A percentile compares a stretch with the other conserved stretches of the same genome.
Conservation (phyloP, 352 stramenopile species). For the Plasmopara viticola region DNA sequence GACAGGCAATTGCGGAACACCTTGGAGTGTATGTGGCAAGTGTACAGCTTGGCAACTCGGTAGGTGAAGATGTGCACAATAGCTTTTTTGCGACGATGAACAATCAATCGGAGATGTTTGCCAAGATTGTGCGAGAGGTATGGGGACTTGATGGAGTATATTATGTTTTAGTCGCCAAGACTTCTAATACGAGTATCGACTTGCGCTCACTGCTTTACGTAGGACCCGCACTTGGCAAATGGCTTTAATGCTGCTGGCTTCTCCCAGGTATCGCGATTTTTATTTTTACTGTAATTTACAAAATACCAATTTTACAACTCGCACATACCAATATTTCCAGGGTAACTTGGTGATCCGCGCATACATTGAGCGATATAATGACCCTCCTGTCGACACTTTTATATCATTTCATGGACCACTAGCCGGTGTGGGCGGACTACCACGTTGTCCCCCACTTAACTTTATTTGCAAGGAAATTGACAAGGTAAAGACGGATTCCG, state of each 20-base stretch:
- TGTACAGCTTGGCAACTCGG: conserved; percentile 82
- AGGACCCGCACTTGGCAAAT: conserved; percentile 72
- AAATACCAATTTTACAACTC: too few species aligned
- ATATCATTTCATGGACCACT: conserved; percentile 90
- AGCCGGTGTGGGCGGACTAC: conserved; percentile 84
- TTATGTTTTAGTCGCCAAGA: too few species aligned
- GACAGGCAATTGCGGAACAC: conserved; percentile 58
- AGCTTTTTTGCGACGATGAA: conserved; percentile 93
- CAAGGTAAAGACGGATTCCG: conserved; percentile 23
- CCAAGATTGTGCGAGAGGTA: conserved; percentile 65
- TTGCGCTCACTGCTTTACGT: not conserved
- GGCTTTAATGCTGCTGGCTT: conserved; percentile 94
- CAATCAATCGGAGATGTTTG: conserved; percentile 86
- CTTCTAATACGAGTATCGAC: not conserved
- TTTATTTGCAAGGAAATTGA: conserved; percentile 85
- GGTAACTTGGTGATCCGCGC: conserved; percentile 91
- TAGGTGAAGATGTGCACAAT: conserved; percentile 87
- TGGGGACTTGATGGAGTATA: not conserved
- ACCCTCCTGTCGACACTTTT: conserved; percentile 87
- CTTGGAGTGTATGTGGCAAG: conserved; percentile 81
- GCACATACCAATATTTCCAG: conserved; percentile 4
- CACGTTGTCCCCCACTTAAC: conserved; percentile 78
- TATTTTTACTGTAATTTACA: too few species aligned
- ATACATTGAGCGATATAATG: conserved; percentile 92
- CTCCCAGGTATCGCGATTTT: conserved; percentile 58